Evolutionary conservation across 2,329 filamentous ascomycete genomes (phyloP).

Genomic region (Epichloe scottii): DNA sequence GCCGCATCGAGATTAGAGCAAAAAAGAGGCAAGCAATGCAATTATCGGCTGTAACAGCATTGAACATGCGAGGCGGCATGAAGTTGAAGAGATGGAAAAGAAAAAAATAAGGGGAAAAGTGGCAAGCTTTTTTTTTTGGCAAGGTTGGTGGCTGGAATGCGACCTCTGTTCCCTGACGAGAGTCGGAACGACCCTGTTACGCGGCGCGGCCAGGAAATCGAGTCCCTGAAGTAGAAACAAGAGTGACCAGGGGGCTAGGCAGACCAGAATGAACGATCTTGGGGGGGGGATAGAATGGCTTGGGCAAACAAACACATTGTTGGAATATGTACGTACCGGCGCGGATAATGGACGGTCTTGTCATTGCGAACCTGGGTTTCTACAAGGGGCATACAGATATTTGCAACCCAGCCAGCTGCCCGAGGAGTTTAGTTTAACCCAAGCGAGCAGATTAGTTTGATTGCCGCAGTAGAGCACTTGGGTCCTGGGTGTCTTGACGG

Average conservation of each 20-base stretch:
- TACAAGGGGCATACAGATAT: neutral
- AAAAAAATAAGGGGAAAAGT: neutral
- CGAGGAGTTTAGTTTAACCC: neutral
- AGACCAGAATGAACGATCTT: constrained; percentile 6
- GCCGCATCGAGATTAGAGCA: neutral
- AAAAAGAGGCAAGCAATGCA: neutral
- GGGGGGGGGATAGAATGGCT: neutral
- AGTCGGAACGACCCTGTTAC: neutral
- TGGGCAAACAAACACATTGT: neutral
- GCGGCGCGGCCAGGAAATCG: constrained; percentile 6
- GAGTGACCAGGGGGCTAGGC: constrained; percentile 3
- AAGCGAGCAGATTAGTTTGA: neutral
- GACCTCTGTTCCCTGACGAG: constrained; percentile 4
- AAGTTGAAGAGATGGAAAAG: neutral
- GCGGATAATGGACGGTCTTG: constrained; percentile 46
- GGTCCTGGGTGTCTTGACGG: neutral
- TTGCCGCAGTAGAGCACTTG: neutral
- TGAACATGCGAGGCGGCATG: neutral
- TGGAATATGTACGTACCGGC: constrained; percentile 44
- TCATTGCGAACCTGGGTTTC: constrained; percentile 27
- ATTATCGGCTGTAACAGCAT: neutral
- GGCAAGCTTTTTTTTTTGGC: neutral
- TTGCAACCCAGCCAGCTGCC: neutral
- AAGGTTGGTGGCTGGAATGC: constrained; percentile 14
- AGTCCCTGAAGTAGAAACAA: constrained; percentile 4